A percentile compares a stretch with the other conserved stretches of the same genome.
phyloP scores from a whole-genome alignment of 148 eudicot genomes.

The Silene conica region DNA sequence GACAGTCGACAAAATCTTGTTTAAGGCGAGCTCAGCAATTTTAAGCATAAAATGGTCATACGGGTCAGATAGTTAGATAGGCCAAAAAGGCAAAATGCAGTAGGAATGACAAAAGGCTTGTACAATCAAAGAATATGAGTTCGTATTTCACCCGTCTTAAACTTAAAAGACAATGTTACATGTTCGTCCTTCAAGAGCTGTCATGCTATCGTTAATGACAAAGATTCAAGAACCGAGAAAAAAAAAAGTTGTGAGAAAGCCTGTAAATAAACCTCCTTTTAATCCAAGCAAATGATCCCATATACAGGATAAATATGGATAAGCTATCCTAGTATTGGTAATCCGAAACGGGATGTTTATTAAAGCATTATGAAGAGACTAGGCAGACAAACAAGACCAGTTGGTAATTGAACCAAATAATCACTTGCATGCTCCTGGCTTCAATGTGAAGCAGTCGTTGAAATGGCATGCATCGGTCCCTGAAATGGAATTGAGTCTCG shows the following conservation, averaged over 20 bases:
- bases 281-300: constrained; percentile 6
- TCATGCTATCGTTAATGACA: neutral
- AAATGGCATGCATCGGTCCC: neutral
- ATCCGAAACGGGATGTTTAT: neutral
- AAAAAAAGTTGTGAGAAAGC: neutral
- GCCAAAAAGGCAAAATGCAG: no score
- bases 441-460: constrained; percentile 2
- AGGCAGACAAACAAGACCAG: neutral
- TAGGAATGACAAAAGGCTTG: no score
- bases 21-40: no score
- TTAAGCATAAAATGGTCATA: no score
- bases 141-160: no score
- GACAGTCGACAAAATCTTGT: no score
- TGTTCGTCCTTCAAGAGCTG: neutral
- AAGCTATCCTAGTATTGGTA: neutral
- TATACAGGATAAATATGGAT: neutral
- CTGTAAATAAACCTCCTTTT: neutral
- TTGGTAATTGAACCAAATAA: no score
- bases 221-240: neutral
- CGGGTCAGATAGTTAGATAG: no score
- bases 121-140: no score
- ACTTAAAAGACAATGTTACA: no score
- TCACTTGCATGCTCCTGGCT: neutral
- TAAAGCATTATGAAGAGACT: neutral
- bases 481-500: neutral